These are phyloP conservation scores for Aspergillus fijiensis DNA, from an alignment of 2,329 filamentous ascomycete species.

Conservation along the genomic window DNA sequence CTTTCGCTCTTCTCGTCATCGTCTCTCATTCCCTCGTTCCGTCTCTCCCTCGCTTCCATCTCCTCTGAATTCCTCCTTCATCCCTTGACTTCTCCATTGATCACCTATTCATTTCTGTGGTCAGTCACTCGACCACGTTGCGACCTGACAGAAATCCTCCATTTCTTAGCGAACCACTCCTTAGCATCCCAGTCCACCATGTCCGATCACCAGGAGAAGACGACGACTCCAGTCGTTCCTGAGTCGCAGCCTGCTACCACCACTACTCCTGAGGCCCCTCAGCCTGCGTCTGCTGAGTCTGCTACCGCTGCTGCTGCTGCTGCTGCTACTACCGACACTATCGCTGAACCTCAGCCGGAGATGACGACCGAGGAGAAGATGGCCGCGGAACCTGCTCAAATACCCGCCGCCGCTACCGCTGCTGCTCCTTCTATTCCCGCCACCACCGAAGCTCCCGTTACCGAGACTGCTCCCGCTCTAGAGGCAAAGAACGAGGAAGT, in stretches of 20 bases:
- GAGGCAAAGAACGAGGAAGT: conserved; percentile 1
- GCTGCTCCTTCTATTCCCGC: conserved; percentile 15
- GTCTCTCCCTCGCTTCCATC: neutral
- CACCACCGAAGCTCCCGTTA: conserved; percentile 4
- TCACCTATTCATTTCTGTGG: neutral
- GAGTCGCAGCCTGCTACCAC: conserved; percentile 9
- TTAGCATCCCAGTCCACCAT: conserved; percentile 5
- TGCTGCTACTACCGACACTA: neutral
- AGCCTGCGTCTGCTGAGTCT: neutral
- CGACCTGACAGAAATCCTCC: neutral
- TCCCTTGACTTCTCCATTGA: neutral
- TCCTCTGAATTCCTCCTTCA: neutral
- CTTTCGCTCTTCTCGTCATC: neutral
- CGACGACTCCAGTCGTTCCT: conserved; percentile 1
- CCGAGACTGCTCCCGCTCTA: conserved; percentile 5
- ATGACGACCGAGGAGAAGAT: conserved; percentile 1
- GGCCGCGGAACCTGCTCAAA: neutral
- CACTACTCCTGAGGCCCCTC: neutral
- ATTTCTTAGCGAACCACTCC: neutral
- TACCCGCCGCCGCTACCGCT: conserved; percentile 7
- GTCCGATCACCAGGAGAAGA: conserved; percentile 15
- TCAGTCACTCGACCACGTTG: neutral
- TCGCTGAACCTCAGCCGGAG: conserved; percentile 6
- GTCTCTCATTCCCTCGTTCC: neutral
- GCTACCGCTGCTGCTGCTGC: neutral